Percentiles rank a stretch among this genome's conserved stretches.
phyloP scores from a whole-genome alignment of 1,139 yeast species.

The Groenewaldozyma sp. region DNA sequence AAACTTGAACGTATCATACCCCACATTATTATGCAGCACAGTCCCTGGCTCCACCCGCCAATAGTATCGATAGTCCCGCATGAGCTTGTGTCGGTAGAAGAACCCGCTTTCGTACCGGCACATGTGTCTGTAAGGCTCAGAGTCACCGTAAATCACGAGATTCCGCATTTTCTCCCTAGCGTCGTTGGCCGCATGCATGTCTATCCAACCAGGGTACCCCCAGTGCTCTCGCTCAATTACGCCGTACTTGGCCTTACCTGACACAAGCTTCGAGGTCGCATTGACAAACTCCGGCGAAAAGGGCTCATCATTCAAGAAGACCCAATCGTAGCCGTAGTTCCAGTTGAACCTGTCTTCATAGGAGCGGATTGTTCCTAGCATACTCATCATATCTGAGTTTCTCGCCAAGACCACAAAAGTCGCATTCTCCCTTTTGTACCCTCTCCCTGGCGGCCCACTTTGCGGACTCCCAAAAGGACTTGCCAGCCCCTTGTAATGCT shows the following conservation, averaged over 20 bases:
- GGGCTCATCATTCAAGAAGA: conserved; percentile 59
- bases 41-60: conserved; percentile 95
- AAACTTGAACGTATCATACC: conserved; percentile 72
- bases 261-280: conserved; percentile 37
- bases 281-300: conserved; percentile 42
- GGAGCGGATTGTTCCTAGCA: conserved; percentile 47
- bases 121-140: conserved; percentile 71
- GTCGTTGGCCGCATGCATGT: conserved; percentile 45
- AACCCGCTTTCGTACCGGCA: conserved; percentile 89
- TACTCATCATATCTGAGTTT: conserved; percentile 50
- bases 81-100: conserved; percentile 66
- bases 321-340: conserved; percentile 69
- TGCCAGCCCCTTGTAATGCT: too few species aligned
- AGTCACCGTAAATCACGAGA: conserved; percentile 53
- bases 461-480: too few species aligned
- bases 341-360: conserved; percentile 67
- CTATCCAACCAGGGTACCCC: conserved; percentile 64
- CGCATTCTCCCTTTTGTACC: conserved; percentile 37
- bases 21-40: conserved; percentile 66
- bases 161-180: conserved; percentile 41
- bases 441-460: conserved; percentile 1
- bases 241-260: conserved; percentile 60
- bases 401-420: conserved; percentile 57
- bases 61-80: conserved; percentile 70
- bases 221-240: conserved; percentile 56